These are phyloP conservation scores for Rutstroemia sp. DNA, from an alignment of 2,329 filamentous ascomycete species.

Conservation along the genomic window DNA sequence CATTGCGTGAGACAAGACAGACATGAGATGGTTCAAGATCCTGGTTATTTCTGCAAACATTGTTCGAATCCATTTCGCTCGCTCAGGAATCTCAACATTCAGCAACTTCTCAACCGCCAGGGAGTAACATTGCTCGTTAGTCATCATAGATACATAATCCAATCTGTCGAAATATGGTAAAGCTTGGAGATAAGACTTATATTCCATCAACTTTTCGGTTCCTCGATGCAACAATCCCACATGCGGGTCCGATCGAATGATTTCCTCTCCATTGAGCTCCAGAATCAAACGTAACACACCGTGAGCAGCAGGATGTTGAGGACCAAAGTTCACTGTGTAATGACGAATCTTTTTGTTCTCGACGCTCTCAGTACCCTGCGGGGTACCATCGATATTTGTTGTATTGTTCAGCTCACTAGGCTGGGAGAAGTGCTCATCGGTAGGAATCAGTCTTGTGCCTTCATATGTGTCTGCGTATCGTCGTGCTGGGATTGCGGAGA, in stretches of 20 bases:
- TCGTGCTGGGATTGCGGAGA: constrained; percentile 59
- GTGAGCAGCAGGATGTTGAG: constrained; percentile 97
- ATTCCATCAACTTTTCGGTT: constrained; percentile 99
- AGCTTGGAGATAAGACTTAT: constrained; percentile 98
- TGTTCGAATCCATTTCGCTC: constrained; percentile 95
- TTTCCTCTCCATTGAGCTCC: constrained; percentile 96
- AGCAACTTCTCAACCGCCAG: constrained; percentile 96
- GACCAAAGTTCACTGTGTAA: constrained; percentile 99
- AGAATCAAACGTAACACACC: constrained; percentile 96
- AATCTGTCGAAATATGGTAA: constrained; percentile 97
- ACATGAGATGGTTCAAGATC: constrained; percentile 96
- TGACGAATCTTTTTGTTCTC: constrained; percentile 83
- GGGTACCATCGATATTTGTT: constrained; percentile 31
- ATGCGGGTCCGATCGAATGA: constrained; percentile 92
- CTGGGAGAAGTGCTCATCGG: constrained; percentile 55
- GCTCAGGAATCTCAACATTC: constrained; percentile 90
- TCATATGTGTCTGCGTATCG: constrained; percentile 53
- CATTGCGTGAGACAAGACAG: constrained; percentile 94
- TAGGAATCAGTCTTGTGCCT: constrained; percentile 43
- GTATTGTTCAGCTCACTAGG: constrained; percentile 38
- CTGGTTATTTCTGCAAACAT: constrained; percentile 93
- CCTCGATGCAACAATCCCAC: constrained; percentile 93
- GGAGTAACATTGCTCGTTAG: constrained; percentile 96
- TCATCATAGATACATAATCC: constrained; percentile 99
- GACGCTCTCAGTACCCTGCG: constrained; percentile 35